Base-by-base conservation (phyloP, 176 grass and related monocot genomes). In the Thinopyrum elongatum region DNA sequence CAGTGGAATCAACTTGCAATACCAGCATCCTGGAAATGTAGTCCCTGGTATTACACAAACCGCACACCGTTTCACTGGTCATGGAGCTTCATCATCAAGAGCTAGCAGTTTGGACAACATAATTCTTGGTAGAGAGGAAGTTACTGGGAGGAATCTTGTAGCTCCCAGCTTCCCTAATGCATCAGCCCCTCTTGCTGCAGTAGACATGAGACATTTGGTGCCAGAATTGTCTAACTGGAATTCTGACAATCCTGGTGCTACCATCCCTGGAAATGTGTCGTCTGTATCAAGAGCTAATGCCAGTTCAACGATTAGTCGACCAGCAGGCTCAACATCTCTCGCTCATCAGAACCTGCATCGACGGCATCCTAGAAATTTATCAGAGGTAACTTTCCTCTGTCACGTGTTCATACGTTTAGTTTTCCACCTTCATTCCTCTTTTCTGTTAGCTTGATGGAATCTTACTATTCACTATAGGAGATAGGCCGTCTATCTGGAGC, bases 401-500 rank as follows among this genome's bases (percentile, higher is more conserved):
- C 82, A 3, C 28, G 17, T 30, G n/a, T 76, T 82, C 6, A 53
- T 42, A 69, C 55, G 74, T 62, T 77, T 5, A 22, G 3, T 51
- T 80, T 77, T 78, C 63, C 70, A 16, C 44, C 28, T 64, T 25
- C 8, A 70, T 84, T 81, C 15, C 29, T 72, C 29, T 33, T 53
- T 75, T 39, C 0, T 74, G 34, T 62, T 68, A 51, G 60, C 60
- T 15, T 84, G 36, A 63, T 80, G 25, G 15, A 51, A 51, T 46
- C 73, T 73, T 31, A 16, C 80, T 36, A 44, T 29, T 57, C 49
- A 14, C 80, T 58, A 21, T 76, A 92, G 66, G 94, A 91, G 31
- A 71, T 93, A 83, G 84, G 86, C 66, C 91, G 85, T 57, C 39
- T 81, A 19, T 85, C 89, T 70, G 87, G 93, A 92, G 80, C 90